Conservation (phyloP, 441 rosid species). For the Manihot esculenta region DNA sequence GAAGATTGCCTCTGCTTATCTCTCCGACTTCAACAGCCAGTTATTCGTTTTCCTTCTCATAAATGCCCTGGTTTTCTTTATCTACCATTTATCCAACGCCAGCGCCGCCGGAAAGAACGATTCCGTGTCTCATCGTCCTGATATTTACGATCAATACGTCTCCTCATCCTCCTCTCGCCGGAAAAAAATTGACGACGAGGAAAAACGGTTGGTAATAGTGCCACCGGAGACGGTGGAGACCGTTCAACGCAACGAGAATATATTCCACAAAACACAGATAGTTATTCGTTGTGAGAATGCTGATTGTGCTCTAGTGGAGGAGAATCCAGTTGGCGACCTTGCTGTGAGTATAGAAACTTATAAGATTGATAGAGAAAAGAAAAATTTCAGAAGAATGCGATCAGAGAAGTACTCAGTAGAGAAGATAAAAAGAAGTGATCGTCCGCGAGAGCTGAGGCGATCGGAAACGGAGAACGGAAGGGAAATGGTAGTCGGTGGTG, state of each 20-base stretch:
- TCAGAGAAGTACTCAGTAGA: conserved; percentile 26
- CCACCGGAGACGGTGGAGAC: conserved; percentile 13
- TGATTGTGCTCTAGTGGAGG: background rate
- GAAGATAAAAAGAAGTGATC: conserved; percentile 4
- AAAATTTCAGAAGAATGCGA: conserved; percentile 27
- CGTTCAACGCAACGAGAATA: background rate
- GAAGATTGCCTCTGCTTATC: conserved; percentile 5
- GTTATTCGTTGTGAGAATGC: conserved; percentile 23
- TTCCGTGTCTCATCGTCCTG: background rate
- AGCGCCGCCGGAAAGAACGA: background rate
- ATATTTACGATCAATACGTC: conserved; percentile 34
- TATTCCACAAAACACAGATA: conserved; percentile 24
- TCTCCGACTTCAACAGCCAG: conserved; percentile 14
- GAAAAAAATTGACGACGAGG: conserved; percentile 5
- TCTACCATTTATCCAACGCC: conserved; percentile 24
- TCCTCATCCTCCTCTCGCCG: conserved; percentile 16
- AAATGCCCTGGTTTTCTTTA: conserved; percentile 32
- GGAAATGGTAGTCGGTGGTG: conserved; percentile 9
- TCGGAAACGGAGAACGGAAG: conserved; percentile 31
- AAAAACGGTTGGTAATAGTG: background rate
- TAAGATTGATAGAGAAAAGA: conserved; percentile 12
- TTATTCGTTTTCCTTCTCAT: conserved; percentile 27
- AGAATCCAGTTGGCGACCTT: background rate
- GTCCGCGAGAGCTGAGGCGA: conserved; percentile 12
- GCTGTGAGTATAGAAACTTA: background rate